A percentile compares a stretch with the other conserved stretches of the same genome.
These are phyloP conservation scores for Kodamaea restingae DNA, from an alignment of 805 yeast species.

Conservation along the genomic window DNA sequence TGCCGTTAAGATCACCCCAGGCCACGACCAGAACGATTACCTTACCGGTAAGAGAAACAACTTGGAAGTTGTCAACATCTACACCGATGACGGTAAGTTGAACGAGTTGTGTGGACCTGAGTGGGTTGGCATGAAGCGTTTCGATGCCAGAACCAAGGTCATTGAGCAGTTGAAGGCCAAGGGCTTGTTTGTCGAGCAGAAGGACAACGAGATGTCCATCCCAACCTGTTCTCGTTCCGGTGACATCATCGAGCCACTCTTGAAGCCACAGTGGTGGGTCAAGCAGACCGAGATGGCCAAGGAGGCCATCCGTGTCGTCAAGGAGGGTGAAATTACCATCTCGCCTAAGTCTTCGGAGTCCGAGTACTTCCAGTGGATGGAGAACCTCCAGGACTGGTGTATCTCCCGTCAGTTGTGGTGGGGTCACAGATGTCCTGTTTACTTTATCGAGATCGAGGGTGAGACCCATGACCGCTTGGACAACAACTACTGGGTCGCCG, in stretches of 20 bases:
- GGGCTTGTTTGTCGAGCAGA: slow-evolving; percentile 77
- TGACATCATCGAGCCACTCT: slow-evolving; percentile 91
- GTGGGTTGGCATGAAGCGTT: slow-evolving; percentile 87
- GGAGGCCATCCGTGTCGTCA: slow-evolving; percentile 82
- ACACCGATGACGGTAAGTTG: slow-evolving; percentile 87
- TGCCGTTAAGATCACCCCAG: slow-evolving; percentile 98
- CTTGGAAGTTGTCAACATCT: slow-evolving; percentile 82
- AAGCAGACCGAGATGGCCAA: slow-evolving; percentile 83
- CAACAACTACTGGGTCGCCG: slow-evolving; percentile 86
- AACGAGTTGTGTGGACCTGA: slow-evolving; percentile 87
- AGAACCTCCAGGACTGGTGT: slow-evolving; percentile 98
- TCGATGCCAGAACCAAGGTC: slow-evolving; percentile 85
- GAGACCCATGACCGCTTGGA: slow-evolving; percentile 53
- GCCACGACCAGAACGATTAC: slow-evolving; percentile 97
- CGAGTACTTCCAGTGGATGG: slow-evolving; percentile 94
- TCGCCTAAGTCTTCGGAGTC: slow-evolving; percentile 86
- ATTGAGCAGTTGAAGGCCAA: slow-evolving; percentile 71
- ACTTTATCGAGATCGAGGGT: slow-evolving; percentile 80
- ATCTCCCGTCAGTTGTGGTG: slow-evolving; percentile 88
- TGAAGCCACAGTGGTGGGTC: slow-evolving; percentile 99
- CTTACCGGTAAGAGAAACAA: slow-evolving; percentile 91
- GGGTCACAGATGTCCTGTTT: slow-evolving; percentile 98
- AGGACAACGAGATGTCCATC: slow-evolving; percentile 92
- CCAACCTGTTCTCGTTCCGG: slow-evolving; percentile 96
- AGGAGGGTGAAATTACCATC: slow-evolving; percentile 73